Evolutionary conservation across 176 grass and related monocot species (phyloP), one percentile per base, ranked within the genome.

Genomic region (Pontederia crassipes): DNA sequence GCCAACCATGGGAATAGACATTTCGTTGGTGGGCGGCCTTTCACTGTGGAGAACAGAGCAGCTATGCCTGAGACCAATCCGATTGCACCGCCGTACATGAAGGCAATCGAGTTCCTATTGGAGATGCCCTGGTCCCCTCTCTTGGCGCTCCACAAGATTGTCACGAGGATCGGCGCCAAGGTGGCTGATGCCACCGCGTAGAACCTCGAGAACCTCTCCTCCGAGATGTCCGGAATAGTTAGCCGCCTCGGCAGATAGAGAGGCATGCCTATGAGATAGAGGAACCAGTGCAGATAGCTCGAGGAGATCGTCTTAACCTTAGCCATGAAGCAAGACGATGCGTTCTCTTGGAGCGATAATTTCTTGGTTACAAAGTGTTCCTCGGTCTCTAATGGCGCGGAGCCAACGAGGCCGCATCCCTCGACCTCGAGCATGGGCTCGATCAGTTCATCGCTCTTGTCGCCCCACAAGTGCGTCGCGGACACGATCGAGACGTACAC

Each of bases 201-300:
- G 3, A 53, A 28, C 1, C 65, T 77, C 26, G 56, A 71, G 86
- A 80, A 89, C 12, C 86, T 72, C 79, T 83, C 77, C 18, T 57
- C 71, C 10, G 90, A 75, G 58, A 95, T 82, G 57, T 95, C 86
- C 3, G 90, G 90, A 48, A 95, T 95, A 4, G 86, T 95, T 18
- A 95, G 82, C 3, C 82, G 78, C 47, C 90, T 81, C 15, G 90
- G 90, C 5, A 95, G 71, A 70, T 85, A 86, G 0, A 95, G 77
- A 70, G 90, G 90, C 71, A 95, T 79, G 72, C 71, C 61, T 6
- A 83, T 24, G 16, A 68, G 52, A 49, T 28, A 18, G 4, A 83
- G 3, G 18, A 83, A 3, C 48, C 52, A 66, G 46, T 61, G 67
- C 14, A 86, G 52, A 5, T 13, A 47, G 15, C 17, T 10, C 28